Conservation (phyloP, 2,329 filamentous ascomycete species). For the Botrytis fragariae region DNA sequence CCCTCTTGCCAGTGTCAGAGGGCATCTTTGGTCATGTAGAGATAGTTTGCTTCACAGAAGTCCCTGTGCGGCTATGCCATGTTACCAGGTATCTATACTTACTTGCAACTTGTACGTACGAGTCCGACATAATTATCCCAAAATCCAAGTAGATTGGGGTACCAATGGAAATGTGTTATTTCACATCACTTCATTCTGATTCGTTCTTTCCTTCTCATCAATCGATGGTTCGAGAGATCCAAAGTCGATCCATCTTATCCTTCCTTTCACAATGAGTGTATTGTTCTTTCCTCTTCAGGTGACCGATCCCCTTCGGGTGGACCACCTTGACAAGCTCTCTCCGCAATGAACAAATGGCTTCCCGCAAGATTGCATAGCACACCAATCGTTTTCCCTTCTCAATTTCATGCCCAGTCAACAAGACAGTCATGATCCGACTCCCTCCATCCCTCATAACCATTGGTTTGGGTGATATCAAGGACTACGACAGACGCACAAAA, state of each 20-base stretch:
- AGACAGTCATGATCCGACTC: constrained; percentile 33
- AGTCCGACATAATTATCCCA: neutral
- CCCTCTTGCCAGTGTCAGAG: neutral
- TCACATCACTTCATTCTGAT: neutral
- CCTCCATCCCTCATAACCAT: constrained; percentile 31
- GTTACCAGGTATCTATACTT: neutral
- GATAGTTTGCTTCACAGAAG: neutral
- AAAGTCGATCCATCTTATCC: neutral
- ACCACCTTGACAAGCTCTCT: neutral
- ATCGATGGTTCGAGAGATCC: neutral
- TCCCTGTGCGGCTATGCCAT: neutral
- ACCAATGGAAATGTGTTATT: neutral
- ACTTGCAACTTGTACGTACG: too few relatives aligned
- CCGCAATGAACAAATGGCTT: neutral
- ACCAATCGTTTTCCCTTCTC: neutral
- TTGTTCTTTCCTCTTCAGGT: constrained; percentile 1
- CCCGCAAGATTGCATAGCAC: neutral
- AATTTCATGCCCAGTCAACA: neutral
- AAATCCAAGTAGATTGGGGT: neutral
- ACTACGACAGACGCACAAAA: constrained; percentile 30
- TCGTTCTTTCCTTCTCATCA: neutral
- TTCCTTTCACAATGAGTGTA: neutral
- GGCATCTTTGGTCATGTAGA: neutral
- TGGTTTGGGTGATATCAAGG: constrained; percentile 31
- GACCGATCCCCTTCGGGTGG: neutral